These are phyloP conservation scores for Maudiozyma turicensis DNA, from an alignment of 805 yeast genomes.

Conservation along the genomic window DNA sequence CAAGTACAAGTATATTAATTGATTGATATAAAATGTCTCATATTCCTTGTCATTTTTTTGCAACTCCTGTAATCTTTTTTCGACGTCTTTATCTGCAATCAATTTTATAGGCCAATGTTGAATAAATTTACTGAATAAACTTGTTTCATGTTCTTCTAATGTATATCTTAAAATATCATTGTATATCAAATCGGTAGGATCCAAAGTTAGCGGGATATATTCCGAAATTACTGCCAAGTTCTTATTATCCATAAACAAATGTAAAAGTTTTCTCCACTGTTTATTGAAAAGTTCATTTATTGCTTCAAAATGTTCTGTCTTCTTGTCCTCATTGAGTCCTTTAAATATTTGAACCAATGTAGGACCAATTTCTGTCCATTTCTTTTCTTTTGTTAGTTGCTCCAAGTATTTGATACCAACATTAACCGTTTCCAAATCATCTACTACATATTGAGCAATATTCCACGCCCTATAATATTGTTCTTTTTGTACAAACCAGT, in stretches of 20 bases:
- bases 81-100: constrained; percentile 39
- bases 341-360: constrained; percentile 20
- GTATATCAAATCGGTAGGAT: constrained; percentile 34
- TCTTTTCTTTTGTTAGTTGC: constrained; percentile 30
- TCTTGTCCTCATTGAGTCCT: not conserved
- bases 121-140: constrained; percentile 35
- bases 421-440: constrained; percentile 40
- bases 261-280: constrained; percentile 62
- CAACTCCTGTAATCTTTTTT: constrained; percentile 37
- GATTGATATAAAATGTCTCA: constrained; percentile 30
- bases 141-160: constrained; percentile 29
- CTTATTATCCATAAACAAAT: constrained; percentile 39
- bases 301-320: not conserved
- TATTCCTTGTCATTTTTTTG: constrained; percentile 29
- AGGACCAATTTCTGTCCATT: constrained; percentile 46
- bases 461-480: constrained; percentile 67
- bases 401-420: constrained; percentile 50
- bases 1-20: constrained; percentile 45
- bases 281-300: constrained; percentile 15
- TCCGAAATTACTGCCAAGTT: constrained; percentile 40
- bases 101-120: constrained; percentile 48
- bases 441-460: constrained; percentile 51
- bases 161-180: constrained; percentile 40
- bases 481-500: constrained; percentile 57
- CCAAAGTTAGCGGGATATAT: constrained; percentile 43